Evolutionary conservation across 495 filamentous ascomycete genomes (phyloP).

Genomic region (Cladorrhinum samala): DNA sequence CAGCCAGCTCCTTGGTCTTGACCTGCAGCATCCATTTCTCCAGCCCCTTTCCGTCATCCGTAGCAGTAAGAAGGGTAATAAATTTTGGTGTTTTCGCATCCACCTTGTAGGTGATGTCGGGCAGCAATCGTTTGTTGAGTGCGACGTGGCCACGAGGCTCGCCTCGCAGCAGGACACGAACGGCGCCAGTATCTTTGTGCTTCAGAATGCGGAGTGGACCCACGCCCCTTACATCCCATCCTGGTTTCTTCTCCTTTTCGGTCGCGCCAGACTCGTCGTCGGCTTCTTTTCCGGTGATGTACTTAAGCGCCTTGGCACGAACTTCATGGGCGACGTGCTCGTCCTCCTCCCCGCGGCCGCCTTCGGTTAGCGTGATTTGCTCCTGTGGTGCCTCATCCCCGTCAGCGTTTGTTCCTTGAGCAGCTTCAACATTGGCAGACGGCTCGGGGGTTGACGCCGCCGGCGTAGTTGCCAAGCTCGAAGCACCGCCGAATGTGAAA

Average conservation of each 20-base stretch:
- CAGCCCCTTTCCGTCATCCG: constrained; percentile 41
- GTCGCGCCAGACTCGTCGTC: constrained; percentile 30
- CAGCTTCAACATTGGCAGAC: constrained; percentile 48
- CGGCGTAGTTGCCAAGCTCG: constrained; percentile 51
- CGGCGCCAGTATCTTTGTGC: constrained; percentile 54
- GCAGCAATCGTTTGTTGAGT: constrained; percentile 58
- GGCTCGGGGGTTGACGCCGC: constrained; percentile 58
- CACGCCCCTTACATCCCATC: constrained; percentile 56
- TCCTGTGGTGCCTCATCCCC: constrained; percentile 45
- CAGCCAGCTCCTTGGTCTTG: constrained; percentile 44
- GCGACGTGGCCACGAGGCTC: constrained; percentile 65
- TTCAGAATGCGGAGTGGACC: constrained; percentile 62
- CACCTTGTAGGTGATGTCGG: constrained; percentile 51
- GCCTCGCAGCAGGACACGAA: constrained; percentile 59
- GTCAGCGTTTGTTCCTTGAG: constrained; percentile 39
- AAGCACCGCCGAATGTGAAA: constrained; percentile 42
- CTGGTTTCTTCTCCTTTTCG: constrained; percentile 32
- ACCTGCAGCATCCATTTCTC: constrained; percentile 62
- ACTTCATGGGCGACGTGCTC: constrained; percentile 59
- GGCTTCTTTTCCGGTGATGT: constrained; percentile 26
- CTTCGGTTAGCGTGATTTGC: constrained; percentile 57
- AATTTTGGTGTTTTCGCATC: constrained; percentile 41
- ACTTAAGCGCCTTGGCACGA: constrained; percentile 56
- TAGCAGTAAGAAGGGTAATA: constrained; percentile 50
- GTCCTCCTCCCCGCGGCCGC: constrained; percentile 64